Percentiles rank a stretch among this genome's conserved stretches.
Evolutionary conservation across 345 rosid species (phyloP).

Genomic region (Psidium guajava): DNA sequence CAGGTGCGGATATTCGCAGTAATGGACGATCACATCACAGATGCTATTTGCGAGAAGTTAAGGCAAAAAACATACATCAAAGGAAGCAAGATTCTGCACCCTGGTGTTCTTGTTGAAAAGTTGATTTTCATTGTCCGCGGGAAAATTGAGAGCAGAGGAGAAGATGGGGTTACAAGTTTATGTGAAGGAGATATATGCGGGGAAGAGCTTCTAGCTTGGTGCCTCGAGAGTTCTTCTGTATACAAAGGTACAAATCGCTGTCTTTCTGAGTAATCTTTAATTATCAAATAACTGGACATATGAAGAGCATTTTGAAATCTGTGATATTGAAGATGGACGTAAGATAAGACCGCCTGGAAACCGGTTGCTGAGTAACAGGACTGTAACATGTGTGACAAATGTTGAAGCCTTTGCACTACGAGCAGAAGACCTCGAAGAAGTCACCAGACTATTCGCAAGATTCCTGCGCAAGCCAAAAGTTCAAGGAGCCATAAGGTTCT

Average conservation of each 20-base stretch:
- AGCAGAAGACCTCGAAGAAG: constrained; percentile 79
- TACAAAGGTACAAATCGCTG: background rate
- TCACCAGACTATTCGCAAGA: constrained; percentile 56
- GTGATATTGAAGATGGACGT: constrained; percentile 35
- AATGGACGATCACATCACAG: constrained; percentile 67
- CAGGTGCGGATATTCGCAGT: constrained; percentile 68
- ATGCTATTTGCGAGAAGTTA: constrained; percentile 64
- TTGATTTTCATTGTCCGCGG: constrained; percentile 89
- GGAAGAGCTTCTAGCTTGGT: constrained; percentile 89
- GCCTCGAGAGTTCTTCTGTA: constrained; percentile 54
- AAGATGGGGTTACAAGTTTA: constrained; percentile 35
- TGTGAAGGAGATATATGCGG: constrained; percentile 72
- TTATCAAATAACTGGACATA: background rate
- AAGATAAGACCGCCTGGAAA: constrained; percentile 34
- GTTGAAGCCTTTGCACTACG: constrained; percentile 82
- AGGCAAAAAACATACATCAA: constrained; percentile 57
- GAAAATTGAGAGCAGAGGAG: constrained; percentile 56
- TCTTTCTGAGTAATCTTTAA: background rate
- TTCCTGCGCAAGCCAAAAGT: constrained; percentile 51
- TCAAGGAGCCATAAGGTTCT: constrained; percentile 79
- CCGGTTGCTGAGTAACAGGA: constrained; percentile 43
- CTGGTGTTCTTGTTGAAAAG: constrained; percentile 51
- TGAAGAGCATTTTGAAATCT: background rate
- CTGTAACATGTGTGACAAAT: constrained; percentile 53
- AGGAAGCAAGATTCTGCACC: constrained; percentile 48